phyloP scores from a whole-genome alignment of 2,329 filamentous ascomycete species.

The Beauveria medogensis region DNA sequence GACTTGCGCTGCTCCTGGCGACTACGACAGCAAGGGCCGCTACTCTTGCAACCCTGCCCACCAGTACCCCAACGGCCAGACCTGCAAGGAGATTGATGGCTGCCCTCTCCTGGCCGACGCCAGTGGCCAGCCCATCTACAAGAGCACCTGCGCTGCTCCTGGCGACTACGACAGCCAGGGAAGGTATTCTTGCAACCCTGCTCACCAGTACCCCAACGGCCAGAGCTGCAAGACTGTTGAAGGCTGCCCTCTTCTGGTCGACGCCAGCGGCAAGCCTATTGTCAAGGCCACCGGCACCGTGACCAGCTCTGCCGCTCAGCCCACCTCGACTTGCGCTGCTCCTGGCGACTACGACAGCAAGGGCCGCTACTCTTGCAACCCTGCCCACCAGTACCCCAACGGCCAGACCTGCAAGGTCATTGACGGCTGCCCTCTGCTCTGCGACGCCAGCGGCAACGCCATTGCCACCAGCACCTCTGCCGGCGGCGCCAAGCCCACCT shows the following conservation, averaged over 20 bases:
- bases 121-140: neutral
- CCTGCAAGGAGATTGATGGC: slow-evolving; percentile 12
- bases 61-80: slow-evolving; percentile 16
- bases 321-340: too few relatives aligned
- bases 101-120: slow-evolving; percentile 12
- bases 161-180: too few relatives aligned
- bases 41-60: slow-evolving; percentile 18
- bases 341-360: neutral
- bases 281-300: neutral
- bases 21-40: slow-evolving; percentile 10
- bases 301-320: too few relatives aligned
- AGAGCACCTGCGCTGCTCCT: too few relatives aligned
- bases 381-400: slow-evolving; percentile 6
- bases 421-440: neutral
- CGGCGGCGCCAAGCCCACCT: too few relatives aligned
- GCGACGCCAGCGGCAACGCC: neutral
- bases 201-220: too few relatives aligned
- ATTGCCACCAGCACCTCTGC: neutral
- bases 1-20: too few relatives aligned
- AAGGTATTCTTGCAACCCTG: too few relatives aligned
- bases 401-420: neutral
- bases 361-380: slow-evolving; percentile 2
- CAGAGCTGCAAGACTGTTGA: too few relatives aligned
- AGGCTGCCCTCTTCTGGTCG: too few relatives aligned
- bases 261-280: neutral